These are phyloP conservation scores for Omphalotus olearius DNA, from an alignment of 1,284 basidiomycete genomes.

Conservation along the genomic window DNA sequence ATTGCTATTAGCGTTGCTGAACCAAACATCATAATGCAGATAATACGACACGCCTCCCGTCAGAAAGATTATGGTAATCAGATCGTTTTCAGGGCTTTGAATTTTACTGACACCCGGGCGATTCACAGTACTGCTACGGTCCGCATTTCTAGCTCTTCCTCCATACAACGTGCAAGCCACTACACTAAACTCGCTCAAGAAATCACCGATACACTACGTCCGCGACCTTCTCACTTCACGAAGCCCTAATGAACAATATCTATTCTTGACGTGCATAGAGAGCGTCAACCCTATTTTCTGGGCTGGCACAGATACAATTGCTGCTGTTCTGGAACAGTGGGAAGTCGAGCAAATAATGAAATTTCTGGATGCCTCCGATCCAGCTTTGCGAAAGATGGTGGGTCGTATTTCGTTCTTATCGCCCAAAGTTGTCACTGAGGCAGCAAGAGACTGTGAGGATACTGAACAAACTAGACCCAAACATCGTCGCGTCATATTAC, in stretches of 20 bases:
- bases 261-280: constrained; percentile 61
- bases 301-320: constrained; percentile 54
- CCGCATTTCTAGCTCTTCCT: constrained; percentile 46
- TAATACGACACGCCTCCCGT: constrained; percentile 32
- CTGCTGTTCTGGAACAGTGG: constrained; percentile 54
- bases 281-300: constrained; percentile 55
- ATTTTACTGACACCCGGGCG: constrained; percentile 7
- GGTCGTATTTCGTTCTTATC: constrained; percentile 13
- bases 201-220: constrained; percentile 42
- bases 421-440: not conserved
- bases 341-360: constrained; percentile 70
- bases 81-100: not conserved
- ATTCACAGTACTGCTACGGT: constrained; percentile 36
- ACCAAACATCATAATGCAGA: constrained; percentile 35
- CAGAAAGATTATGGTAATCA: constrained; percentile 30
- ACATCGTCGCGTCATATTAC: constrained; percentile 55
- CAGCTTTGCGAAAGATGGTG: constrained; percentile 56
- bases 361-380: constrained; percentile 56
- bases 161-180: constrained; percentile 20
- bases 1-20: constrained; percentile 20
- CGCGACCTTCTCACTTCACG: constrained; percentile 52
- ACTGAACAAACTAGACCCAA: constrained; percentile 49
- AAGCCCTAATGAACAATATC: constrained; percentile 55
- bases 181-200: constrained; percentile 26
- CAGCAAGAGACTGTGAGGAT: constrained; percentile 48